Conservation (phyloP, 2,329 filamentous ascomycete genomes). For the Penicillium aurantiogriseum region DNA sequence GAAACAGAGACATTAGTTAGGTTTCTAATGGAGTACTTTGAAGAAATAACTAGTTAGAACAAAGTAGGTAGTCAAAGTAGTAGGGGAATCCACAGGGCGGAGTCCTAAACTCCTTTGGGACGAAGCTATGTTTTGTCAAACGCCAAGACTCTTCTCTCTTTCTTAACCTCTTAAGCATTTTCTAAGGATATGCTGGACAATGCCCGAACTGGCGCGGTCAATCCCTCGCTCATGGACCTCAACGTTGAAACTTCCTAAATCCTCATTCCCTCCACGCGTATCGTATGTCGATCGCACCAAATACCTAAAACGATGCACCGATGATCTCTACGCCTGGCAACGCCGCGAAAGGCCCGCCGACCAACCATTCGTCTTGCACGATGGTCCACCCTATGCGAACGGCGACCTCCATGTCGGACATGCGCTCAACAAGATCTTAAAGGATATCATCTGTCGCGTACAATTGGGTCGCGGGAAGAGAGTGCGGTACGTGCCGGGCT, state of each 20-base stretch:
- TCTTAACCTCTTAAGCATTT: neutral
- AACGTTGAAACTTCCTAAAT: constrained; percentile 72
- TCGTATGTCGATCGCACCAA: constrained; percentile 47
- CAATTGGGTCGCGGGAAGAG: constrained; percentile 74
- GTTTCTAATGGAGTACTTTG: neutral
- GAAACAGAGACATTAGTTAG: neutral
- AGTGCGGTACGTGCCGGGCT: constrained; percentile 83
- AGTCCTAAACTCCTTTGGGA: constrained; percentile 2
- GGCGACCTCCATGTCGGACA: constrained; percentile 88
- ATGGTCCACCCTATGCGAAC: constrained; percentile 97
- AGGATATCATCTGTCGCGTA: constrained; percentile 84
- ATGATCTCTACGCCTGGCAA: constrained; percentile 91
- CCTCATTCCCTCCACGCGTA: constrained; percentile 61
- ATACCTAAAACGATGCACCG: constrained; percentile 74
- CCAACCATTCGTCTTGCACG: constrained; percentile 76
- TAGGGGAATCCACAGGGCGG: neutral
- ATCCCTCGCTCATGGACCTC: constrained; percentile 62
- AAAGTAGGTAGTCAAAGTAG: too few relatives aligned
- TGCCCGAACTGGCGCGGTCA: constrained; percentile 38
- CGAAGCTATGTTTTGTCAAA: neutral
- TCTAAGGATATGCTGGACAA: constrained; percentile 28
- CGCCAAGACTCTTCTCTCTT: neutral
- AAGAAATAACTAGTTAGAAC: neutral
- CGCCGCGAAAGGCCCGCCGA: constrained; percentile 51
- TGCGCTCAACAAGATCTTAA: constrained; percentile 93